Conservation (phyloP, 805 yeast genomes). For the Suhomyces kilbournensis region DNA sequence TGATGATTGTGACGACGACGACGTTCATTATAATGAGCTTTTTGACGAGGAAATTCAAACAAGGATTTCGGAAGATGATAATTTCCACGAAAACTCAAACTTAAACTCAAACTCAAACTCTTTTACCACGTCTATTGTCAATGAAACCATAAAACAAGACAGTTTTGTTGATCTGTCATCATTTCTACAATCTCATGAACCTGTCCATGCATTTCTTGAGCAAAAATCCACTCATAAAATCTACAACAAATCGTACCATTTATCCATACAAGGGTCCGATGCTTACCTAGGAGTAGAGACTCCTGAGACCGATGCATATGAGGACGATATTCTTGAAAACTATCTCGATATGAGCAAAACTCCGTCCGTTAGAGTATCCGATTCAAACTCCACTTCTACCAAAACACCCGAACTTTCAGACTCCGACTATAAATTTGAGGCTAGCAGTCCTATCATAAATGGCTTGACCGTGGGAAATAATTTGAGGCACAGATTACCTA, state of each 20-base stretch:
- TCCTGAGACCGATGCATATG: conserved; percentile 8
- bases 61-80: too few species aligned
- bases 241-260: conserved; percentile 27
- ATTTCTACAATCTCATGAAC: background rate
- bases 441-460: conserved; percentile 31
- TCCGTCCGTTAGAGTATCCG: conserved; percentile 14
- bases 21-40: conserved; percentile 20
- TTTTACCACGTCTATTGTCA: too few species aligned
- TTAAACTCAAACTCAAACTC: too few species aligned
- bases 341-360: conserved; percentile 24
- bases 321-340: conserved; percentile 37
- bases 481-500: conserved; percentile 17
- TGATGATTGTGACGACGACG: conserved; percentile 25
- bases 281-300: background rate
- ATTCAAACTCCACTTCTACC: conserved; percentile 1
- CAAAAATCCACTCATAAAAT: background rate
- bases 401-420: conserved; percentile 5
- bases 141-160: background rate
- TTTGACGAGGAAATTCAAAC: conserved; percentile 16
- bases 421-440: conserved; percentile 20
- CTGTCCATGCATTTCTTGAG: background rate
- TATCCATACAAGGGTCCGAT: conserved; percentile 24
- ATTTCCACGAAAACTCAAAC: too few species aligned
- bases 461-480: conserved; percentile 32
- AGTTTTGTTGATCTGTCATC: background rate